Evolutionary conservation across 805 yeast species (phyloP).

Genomic region (Maudiozyma pseudohumilis): DNA sequence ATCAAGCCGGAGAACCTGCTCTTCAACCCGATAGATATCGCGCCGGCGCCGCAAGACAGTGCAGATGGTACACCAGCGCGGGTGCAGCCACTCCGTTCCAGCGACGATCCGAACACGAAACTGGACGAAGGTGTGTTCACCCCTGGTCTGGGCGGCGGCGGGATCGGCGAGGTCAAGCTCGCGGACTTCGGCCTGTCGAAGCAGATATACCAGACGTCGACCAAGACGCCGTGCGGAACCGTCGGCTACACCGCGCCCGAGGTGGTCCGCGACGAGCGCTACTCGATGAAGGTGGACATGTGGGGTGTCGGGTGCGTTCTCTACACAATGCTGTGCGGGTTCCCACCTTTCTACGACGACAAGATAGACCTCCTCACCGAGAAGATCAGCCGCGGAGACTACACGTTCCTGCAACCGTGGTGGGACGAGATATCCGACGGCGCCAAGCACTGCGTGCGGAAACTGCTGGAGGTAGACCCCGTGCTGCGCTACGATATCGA

Average conservation of each 20-base stretch:
- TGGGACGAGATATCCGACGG: conserved; percentile 74
- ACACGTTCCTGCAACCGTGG: conserved; percentile 72
- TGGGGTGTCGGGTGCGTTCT: conserved; percentile 98
- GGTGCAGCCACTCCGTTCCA: conserved; percentile 37
- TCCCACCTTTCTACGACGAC: conserved; percentile 89
- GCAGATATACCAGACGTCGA: conserved; percentile 75
- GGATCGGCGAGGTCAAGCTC: conserved; percentile 77
- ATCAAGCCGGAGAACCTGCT: conserved; percentile 73
- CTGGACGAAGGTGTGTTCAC: conserved; percentile 79
- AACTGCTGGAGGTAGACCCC: conserved; percentile 62
- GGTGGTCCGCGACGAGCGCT: conserved; percentile 85
- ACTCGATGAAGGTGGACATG: conserved; percentile 93
- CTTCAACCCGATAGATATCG: conserved; percentile 47
- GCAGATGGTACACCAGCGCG: conserved; percentile 37
- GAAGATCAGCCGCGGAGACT: conserved; percentile 64
- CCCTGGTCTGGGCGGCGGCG: conserved; percentile 83
- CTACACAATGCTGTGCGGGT: conserved; percentile 89
- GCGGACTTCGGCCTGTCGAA: conserved; percentile 96
- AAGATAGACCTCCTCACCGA: conserved; percentile 54
- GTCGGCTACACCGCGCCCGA: conserved; percentile 99
- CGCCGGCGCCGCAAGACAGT: conserved; percentile 33
- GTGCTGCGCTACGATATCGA: conserved; percentile 55
- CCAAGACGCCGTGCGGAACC: conserved; percentile 97
- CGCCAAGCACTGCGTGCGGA: conserved; percentile 59
- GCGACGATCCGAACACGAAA: conserved; percentile 61